Percentiles rank a stretch among this genome's conserved stretches.
Conservation (phyloP, 2,329 filamentous ascomycete species). For the Phyllosticta citribraziliensis region DNA sequence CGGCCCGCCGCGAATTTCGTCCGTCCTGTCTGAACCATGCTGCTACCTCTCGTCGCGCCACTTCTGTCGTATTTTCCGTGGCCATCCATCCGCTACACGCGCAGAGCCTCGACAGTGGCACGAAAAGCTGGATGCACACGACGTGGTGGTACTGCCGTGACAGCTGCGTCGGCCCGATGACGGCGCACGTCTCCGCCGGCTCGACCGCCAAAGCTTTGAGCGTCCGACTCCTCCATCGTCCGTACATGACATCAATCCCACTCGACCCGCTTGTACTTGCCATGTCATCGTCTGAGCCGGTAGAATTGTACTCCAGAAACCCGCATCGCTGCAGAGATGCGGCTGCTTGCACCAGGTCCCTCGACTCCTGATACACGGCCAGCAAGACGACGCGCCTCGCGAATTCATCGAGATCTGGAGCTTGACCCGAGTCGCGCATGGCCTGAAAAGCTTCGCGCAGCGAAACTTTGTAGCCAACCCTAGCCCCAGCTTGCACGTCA, state of each 20-base stretch:
- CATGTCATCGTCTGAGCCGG: not conserved
- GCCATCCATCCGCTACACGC: not conserved
- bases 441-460: not conserved
- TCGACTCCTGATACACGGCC: not conserved
- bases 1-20: not conserved
- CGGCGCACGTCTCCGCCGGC: not conserved
- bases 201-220: not conserved
- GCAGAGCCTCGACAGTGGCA: not conserved
- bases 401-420: not conserved
- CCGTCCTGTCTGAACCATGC: not conserved
- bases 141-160: not conserved
- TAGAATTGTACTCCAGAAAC: not conserved
- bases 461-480: not conserved
- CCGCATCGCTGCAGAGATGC: slow-evolving; percentile 1
- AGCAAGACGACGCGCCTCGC: not conserved
- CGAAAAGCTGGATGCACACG: slow-evolving; percentile 1
- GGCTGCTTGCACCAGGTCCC: not conserved
- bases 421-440: not conserved
- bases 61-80: not conserved
- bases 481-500: not conserved
- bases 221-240: not conserved
- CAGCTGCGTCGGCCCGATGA: not conserved
- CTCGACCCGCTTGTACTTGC: not conserved
- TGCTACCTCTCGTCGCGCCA: not conserved
- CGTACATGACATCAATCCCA: not conserved